Percentiles rank a stretch among this genome's conserved stretches.
Evolutionary conservation across 2,329 filamentous ascomycete genomes (phyloP).

Genomic region (Penicillium verrucosum): DNA sequence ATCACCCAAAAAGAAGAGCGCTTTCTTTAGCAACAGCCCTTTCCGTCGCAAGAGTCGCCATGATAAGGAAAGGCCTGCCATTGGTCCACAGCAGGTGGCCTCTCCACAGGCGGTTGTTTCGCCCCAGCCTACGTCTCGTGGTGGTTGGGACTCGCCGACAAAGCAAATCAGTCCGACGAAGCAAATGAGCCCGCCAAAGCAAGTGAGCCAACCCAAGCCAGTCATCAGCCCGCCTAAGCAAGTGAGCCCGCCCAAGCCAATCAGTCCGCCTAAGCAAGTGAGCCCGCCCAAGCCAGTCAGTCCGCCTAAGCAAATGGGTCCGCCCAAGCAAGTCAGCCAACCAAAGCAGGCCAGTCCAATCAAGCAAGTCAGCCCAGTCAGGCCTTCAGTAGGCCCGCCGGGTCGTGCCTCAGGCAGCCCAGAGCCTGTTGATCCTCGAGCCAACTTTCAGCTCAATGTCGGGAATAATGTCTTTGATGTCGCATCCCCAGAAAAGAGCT

Average conservation of each 20-base stretch:
- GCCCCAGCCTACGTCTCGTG: neutral
- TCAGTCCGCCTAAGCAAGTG: slow-evolving; percentile 11
- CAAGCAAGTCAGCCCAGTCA: slow-evolving; percentile 44
- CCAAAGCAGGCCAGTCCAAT: slow-evolving; percentile 38
- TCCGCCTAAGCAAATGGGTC: slow-evolving; percentile 21
- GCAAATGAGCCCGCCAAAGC: neutral
- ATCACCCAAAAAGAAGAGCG: slow-evolving; percentile 62
- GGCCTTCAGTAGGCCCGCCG: slow-evolving; percentile 35
- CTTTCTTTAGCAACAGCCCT: slow-evolving; percentile 90
- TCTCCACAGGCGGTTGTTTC: slow-evolving; percentile 5
- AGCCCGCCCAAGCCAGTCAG: slow-evolving; percentile 17
- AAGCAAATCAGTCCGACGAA: slow-evolving; percentile 5
- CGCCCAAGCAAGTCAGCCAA: slow-evolving; percentile 39
- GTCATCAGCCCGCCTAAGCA: neutral
- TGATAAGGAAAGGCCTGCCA: slow-evolving; percentile 57
- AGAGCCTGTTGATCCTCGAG: slow-evolving; percentile 84
- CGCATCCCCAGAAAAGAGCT: slow-evolving; percentile 67
- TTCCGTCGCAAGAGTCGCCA: slow-evolving; percentile 88
- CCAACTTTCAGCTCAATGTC: slow-evolving; percentile 88
- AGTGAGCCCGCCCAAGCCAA: slow-evolving; percentile 11
- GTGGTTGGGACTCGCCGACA: slow-evolving; percentile 7
- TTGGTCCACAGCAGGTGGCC: slow-evolving; percentile 30
- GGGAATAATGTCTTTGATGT: slow-evolving; percentile 97
- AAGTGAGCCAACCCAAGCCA: neutral
- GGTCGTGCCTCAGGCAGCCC: slow-evolving; percentile 57